Evolutionary conservation across 2,329 filamentous ascomycete species (phyloP).

Genomic region (Neonectria ditissima): DNA sequence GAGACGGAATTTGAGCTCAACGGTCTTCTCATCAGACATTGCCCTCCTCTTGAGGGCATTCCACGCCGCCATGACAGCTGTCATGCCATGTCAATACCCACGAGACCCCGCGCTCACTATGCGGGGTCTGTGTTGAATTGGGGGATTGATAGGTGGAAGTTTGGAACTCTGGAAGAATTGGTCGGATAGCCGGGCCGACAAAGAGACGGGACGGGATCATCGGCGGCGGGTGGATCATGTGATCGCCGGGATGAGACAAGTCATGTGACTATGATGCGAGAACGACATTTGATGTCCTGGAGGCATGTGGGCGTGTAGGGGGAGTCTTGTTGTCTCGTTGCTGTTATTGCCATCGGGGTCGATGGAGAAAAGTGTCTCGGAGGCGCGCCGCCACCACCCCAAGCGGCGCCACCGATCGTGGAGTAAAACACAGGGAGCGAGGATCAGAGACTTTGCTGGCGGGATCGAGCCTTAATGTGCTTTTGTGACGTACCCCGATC

Average conservation of each 20-base stretch:
- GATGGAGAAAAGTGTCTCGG: background rate
- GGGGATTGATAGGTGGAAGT: conserved; percentile 20
- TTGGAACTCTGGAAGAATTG: conserved; percentile 6
- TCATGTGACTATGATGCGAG: conserved; percentile 3
- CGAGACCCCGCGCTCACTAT: conserved; percentile 20
- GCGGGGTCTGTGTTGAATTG: conserved; percentile 14
- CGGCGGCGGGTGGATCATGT: background rate
- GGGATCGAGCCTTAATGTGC: background rate
- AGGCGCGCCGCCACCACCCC: background rate
- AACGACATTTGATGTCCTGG: too few species aligned
- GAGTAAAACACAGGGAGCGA: background rate
- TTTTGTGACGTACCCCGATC: background rate
- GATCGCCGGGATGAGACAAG: background rate
- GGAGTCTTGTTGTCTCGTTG: background rate
- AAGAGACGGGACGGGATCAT: conserved; percentile 3
- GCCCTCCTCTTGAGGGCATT: conserved; percentile 4
- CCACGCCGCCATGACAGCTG: background rate
- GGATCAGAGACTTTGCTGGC: background rate
- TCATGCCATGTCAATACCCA: conserved; percentile 16
- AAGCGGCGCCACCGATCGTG: background rate
- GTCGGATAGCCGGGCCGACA: conserved; percentile 24
- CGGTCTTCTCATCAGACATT: background rate
- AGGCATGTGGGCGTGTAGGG: background rate
- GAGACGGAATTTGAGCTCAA: background rate
- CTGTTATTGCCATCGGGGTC: too few species aligned